These are phyloP conservation scores for Candida tammaniensis DNA, from an alignment of 805 yeast species.

Conservation along the genomic window DNA sequence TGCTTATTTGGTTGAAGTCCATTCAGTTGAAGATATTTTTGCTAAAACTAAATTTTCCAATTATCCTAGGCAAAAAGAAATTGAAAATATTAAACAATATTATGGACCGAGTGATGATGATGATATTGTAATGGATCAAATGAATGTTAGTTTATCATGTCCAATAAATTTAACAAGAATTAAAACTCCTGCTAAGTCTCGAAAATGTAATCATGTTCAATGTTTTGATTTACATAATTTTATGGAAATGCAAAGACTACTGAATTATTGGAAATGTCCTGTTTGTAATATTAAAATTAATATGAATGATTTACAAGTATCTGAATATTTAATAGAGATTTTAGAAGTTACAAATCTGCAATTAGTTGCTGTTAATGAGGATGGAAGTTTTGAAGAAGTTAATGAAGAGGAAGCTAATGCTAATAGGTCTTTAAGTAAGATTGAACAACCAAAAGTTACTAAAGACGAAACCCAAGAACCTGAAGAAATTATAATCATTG, in stretches of 20 bases:
- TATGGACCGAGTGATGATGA: constrained; percentile 36
- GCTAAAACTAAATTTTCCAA: constrained; percentile 8
- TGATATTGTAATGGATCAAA: constrained; percentile 64
- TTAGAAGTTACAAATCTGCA: constrained; percentile 55
- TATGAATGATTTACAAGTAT: constrained; percentile 61
- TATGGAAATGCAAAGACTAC: constrained; percentile 70
- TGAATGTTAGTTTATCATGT: constrained; percentile 67
- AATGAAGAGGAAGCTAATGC: background rate
- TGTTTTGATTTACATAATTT: constrained; percentile 84
- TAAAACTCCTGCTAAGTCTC: constrained; percentile 67
- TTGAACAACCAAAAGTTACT: background rate
- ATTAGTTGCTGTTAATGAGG: constrained; percentile 60
- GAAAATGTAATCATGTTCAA: constrained; percentile 73
- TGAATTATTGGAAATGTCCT: constrained; percentile 88
- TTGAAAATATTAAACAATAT: constrained; percentile 40
- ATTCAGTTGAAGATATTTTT: constrained; percentile 21
- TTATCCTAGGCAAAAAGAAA: constrained; percentile 50
- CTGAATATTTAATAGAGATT: constrained; percentile 70
- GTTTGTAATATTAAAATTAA: constrained; percentile 59
- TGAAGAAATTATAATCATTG: constrained; percentile 6
- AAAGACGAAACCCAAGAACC: background rate
- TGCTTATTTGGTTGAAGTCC: constrained; percentile 54
- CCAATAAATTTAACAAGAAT: constrained; percentile 76
- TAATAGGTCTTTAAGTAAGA: too few relatives aligned
- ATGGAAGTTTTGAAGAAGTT: constrained; percentile 51